Conservation (phyloP, 768 basidiomycete genomes). For the Tylopilus rubrobrunneus region DNA sequence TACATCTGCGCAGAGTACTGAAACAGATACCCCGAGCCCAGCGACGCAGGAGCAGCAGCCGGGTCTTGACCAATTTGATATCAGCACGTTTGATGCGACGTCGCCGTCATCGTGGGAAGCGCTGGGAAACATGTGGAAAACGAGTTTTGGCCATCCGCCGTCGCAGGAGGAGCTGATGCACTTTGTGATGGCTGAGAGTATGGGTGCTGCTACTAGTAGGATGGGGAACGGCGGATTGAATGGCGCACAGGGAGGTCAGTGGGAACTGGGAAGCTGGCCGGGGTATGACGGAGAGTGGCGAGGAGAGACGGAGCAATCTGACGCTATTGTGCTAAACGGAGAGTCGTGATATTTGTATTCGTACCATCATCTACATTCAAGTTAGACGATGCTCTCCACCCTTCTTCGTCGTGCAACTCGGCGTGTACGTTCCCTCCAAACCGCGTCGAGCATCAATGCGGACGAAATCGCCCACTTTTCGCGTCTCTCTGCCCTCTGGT, state of each 20-base stretch:
- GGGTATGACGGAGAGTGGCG: slow-evolving; percentile 36
- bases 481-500: slow-evolving; percentile 86
- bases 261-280: slow-evolving; percentile 22
- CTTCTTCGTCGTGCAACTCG: slow-evolving; percentile 11
- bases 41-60: slow-evolving; percentile 34
- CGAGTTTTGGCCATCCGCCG: slow-evolving; percentile 63
- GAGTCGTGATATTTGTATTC: slow-evolving; percentile 24
- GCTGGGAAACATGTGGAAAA: slow-evolving; percentile 74
- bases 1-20: slow-evolving; percentile 49
- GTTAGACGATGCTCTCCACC: slow-evolving; percentile 13
- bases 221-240: slow-evolving; percentile 7
- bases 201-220: slow-evolving; percentile 14
- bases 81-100: slow-evolving; percentile 68
- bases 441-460: slow-evolving; percentile 49
- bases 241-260: slow-evolving; percentile 20
- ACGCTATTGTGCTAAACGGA: slow-evolving; percentile 56
- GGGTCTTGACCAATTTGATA: slow-evolving; percentile 69
- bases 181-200: slow-evolving; percentile 50
- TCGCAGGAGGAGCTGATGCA: slow-evolving; percentile 76
- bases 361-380: not conserved
- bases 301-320: slow-evolving; percentile 30
- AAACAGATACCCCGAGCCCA: slow-evolving; percentile 31
- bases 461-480: slow-evolving; percentile 90
- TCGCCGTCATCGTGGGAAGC: slow-evolving; percentile 75
- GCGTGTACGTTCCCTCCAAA: slow-evolving; percentile 17